A percentile compares a stretch with the other conserved stretches of the same genome.
Evolutionary conservation across 2,329 filamentous ascomycete species (phyloP).

Genomic region (Calonectria honghensis): DNA sequence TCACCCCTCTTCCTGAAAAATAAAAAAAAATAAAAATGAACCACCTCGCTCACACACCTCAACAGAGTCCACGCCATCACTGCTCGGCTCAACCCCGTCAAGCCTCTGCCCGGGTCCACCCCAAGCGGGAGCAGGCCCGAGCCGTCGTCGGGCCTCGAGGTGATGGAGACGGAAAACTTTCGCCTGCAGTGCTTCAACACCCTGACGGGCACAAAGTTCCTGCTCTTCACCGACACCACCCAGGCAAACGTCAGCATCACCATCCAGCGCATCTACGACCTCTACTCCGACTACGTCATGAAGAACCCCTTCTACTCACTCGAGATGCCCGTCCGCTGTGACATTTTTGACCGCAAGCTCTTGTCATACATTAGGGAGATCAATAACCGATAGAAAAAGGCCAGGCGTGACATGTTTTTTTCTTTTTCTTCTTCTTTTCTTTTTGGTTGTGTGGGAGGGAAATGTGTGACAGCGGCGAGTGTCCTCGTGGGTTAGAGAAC

Average conservation of each 20-base stretch:
- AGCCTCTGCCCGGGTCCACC: constrained; percentile 59
- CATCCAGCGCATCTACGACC: constrained; percentile 90
- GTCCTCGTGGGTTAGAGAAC: constrained; percentile 28
- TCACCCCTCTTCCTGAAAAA: background rate
- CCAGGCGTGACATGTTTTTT: background rate
- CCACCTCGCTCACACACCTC: constrained; percentile 28
- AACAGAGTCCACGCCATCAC: constrained; percentile 81
- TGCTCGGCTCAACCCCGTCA: constrained; percentile 76
- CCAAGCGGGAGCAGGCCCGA: constrained; percentile 72
- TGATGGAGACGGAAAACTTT: constrained; percentile 95
- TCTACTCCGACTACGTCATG: constrained; percentile 98
- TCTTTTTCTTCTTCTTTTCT: background rate
- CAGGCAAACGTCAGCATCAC: constrained; percentile 91
- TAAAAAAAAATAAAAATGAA: background rate
- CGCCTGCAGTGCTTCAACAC: constrained; percentile 97
- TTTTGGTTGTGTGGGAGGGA: constrained; percentile 1
- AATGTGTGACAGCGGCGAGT: constrained; percentile 37
- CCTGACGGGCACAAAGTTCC: constrained; percentile 94
- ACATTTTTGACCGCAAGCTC: constrained; percentile 93
- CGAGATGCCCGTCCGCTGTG: constrained; percentile 97
- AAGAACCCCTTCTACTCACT: constrained; percentile 99
- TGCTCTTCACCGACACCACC: constrained; percentile 93
- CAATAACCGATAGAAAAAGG: constrained; percentile 71
- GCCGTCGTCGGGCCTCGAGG: constrained; percentile 87
- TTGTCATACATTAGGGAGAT: constrained; percentile 86